Base-by-base conservation (phyloP, 768 basidiomycete species). In the Megacollybia marginata region DNA sequence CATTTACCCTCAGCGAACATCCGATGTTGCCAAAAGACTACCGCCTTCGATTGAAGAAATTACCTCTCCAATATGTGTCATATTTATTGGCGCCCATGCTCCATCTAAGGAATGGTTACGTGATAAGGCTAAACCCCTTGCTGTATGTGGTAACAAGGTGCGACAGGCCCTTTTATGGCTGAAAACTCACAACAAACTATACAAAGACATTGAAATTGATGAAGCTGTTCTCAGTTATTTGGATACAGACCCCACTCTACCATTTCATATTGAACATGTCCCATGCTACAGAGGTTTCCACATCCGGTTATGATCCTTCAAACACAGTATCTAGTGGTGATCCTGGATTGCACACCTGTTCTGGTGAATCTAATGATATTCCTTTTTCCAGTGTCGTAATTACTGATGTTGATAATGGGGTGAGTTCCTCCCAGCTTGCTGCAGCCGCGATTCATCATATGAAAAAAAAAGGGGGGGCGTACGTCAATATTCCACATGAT, bases 371-470 rank as follows among this genome's bases (percentile, higher is more conserved):
- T 47, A 19, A 11, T 33, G 38, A 9, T 10, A 23, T 48, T 15
- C 48, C 48, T 20, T 48, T 42, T 11, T 40, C 36, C 13, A 42
- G 19, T 32, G 48, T 48, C 0, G 53, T 56, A n/a, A 36, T 60
- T 9, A 53, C 60, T 4, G 57, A 63, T 53, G 58, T 65, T 0
- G 57, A 60, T 19, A 55, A 48, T 1, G 36, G 51, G 28, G 55
- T 54, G 7, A 44, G 53, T 2, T 40, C 54, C 5, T 47, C 53
- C 19, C 50, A 53, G 32, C 46, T 60, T 12, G 46, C 50, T 5
- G 53, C 59, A 0, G 60, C 59, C 9, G 62, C 61, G 0, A n/a
- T 63, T 13, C 49, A 53, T 1, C 62, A 63, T 48, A 13, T 63
- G 2, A 55, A 55, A 13, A 28, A 55, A 20, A 52, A 52, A 40